These are phyloP conservation scores for Aspergillus alliaceus DNA, from an alignment of 2,329 filamentous ascomycete genomes.

Conservation along the genomic window DNA sequence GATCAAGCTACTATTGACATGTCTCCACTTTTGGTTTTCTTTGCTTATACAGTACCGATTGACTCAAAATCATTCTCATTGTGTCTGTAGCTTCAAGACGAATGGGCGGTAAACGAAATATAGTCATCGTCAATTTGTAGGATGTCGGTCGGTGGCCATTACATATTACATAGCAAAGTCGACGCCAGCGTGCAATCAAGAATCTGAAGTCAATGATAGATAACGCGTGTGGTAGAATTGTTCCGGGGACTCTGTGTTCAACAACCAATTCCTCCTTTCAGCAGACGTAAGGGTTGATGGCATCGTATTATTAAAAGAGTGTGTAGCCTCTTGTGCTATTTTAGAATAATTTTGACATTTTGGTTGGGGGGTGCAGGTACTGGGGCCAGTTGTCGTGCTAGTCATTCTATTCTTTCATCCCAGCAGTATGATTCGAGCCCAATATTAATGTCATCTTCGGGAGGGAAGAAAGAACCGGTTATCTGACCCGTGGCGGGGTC, in stretches of 20 bases:
- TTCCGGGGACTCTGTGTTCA: not conserved
- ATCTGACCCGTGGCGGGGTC: slow-evolving; percentile 38
- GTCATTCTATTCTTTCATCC: not conserved
- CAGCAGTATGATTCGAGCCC: slow-evolving; percentile 22
- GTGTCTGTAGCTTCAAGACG: not conserved
- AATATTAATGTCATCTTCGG: slow-evolving; percentile 28
- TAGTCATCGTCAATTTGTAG: not conserved
- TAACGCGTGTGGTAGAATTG: not conserved
- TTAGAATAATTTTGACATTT: not conserved
- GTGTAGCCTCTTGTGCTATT: not conserved
- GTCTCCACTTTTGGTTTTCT: not conserved
- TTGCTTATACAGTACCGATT: not conserved
- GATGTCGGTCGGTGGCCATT: not conserved
- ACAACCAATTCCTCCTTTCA: not conserved
- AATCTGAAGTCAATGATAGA: not conserved
- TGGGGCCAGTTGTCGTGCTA: not conserved
- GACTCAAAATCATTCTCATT: not conserved
- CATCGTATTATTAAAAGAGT: not conserved
- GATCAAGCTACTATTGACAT: not conserved
- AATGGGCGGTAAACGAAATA: not conserved
- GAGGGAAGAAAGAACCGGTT: slow-evolving; percentile 40
- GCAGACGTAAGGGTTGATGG: not conserved
- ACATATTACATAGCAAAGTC: not conserved
- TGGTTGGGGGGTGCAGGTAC: not conserved
- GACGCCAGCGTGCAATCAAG: not conserved